Percentiles rank a stretch among this genome's conserved stretches.
These are phyloP conservation scores for Teratosphaeria destructans DNA, from an alignment of 2,329 filamentous ascomycete genomes.

Conservation along the genomic window DNA sequence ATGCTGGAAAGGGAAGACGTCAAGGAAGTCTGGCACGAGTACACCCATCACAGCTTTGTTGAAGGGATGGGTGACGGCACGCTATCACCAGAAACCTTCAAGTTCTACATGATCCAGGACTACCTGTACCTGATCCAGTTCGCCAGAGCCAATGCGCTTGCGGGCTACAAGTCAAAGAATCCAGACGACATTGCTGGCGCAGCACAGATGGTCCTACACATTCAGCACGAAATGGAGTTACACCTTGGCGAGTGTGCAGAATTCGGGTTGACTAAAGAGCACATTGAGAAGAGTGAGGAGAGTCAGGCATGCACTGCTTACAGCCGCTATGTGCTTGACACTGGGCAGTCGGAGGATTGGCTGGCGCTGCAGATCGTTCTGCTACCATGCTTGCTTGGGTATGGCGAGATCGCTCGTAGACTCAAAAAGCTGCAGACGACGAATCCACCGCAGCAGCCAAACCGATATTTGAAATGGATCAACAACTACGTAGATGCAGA, in stretches of 20 bases:
- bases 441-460: constrained; percentile 16
- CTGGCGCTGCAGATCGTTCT: constrained; percentile 75
- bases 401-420: constrained; percentile 66
- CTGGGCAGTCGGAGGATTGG: constrained; percentile 81
- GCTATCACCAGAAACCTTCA: constrained; percentile 67
- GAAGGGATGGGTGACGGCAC: constrained; percentile 63
- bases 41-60: constrained; percentile 76
- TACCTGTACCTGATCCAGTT: constrained; percentile 90
- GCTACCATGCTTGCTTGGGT: constrained; percentile 82
- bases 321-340: constrained; percentile 71
- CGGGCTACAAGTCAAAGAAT: constrained; percentile 70
- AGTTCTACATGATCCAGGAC: constrained; percentile 80
- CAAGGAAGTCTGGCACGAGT: constrained; percentile 60
- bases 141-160: constrained; percentile 72
- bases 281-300: constrained; percentile 66
- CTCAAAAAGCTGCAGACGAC: constrained; percentile 53
- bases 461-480: constrained; percentile 79
- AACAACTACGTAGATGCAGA: constrained; percentile 76
- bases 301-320: constrained; percentile 70
- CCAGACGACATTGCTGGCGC: constrained; percentile 62
- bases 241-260: constrained; percentile 73
- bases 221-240: constrained; percentile 67
- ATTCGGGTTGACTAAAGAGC: constrained; percentile 64
- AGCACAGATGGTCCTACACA: constrained; percentile 62
- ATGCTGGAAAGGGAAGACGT: constrained; percentile 66